Base-by-base conservation (phyloP, 768 basidiomycete species). In the Boletellus sp. region DNA sequence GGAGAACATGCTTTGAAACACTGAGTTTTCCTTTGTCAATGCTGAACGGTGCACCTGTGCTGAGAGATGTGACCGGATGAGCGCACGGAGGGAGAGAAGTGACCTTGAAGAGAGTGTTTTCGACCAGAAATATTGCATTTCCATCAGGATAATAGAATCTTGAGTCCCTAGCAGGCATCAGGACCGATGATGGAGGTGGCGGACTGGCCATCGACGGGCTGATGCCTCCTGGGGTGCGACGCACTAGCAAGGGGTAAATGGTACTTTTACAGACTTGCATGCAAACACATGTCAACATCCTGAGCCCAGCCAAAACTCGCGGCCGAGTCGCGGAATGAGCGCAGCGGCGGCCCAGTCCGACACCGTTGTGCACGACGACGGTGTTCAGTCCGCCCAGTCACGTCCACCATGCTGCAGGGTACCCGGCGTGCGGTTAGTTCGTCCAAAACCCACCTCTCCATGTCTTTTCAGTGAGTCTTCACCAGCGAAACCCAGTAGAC, bases 41-140 rank as follows among this genome's bases (percentile, higher is more conserved):
- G 67, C 69, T 6, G 72, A 74, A 31, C 72, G 67, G 51, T 73
- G 72, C 12, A 72, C 71, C 72, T 72, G 47, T 20, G 23, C 26
- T 2, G 20, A 11, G 28, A 22, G 56, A 3, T 7, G 22, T 43
- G 34, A 58, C 51, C 35, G 36, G 53, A 31, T 64, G 55, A 15
- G 22, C 2, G 45, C 50, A 35, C 42, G 22, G 47, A 39, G 15
- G 35, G 42, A 17, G 35, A 54, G 28, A 28, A 28, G 56, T 31
- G 56, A 80, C 80, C 71, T 78, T 78, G 70, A 80, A 81, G n/a
- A 80, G 48, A 0, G 66, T 73, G 35, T 70, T 71, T 52, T 68
- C 69, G 13, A 79, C 73, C 23, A 73, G 68, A 0, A 81, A 55
- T 28, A 75, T 66, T 33, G 72, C 74, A 39, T 69, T 68, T 17